Evolutionary conservation across 306 rosid genomes (phyloP), one percentile per base, ranked within the genome.

Genomic region (Cicer arietinum): DNA sequence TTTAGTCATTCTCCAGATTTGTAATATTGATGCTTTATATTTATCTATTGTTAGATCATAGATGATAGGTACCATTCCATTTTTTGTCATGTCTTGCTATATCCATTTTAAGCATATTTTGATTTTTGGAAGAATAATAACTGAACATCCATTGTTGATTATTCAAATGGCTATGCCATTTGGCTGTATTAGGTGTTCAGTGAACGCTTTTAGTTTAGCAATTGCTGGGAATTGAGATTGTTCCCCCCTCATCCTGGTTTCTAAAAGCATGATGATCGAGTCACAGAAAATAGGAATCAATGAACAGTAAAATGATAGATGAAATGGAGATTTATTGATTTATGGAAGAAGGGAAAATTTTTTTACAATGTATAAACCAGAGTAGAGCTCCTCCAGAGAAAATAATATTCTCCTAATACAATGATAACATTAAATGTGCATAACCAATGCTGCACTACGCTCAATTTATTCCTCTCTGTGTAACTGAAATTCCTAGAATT

Each of bases 131-230:
- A 45, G 69, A 53, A 62, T 18, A 25, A 13, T 37, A 69, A 66
- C 46, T 65, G 48, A 56, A 10, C 62, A 73, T 54, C 54, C 46
- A 8, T 44, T 16, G 58, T 30, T 53, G 40, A 79, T 14, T 13
- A 47, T 47, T 12, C 53, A 47, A 60, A 60, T n/a, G 16, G 46
- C 48, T 60, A 18, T 37, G 30, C 18, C n/a, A 6, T 10, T 76
- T 70, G 30, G 47, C 56, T 17, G 64, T 63, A 61, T 41, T 78
- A 42, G 67, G 67, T 46, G 61, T 43, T 65, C 54, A 54, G 12
- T 45, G 30, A 37, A 58, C 66, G 43, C 68, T 37, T 70, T 64
- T 70, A 54, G 59, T 73, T 70, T 58, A 65, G 54, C 42, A 22
- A 41, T 14, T 76, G n/a, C 71, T 22, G 45, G 30, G 56, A 13